Evolutionary conservation across 1,284 basidiomycete species (phyloP).

Genomic region (Cryptococcus wingfieldii): DNA sequence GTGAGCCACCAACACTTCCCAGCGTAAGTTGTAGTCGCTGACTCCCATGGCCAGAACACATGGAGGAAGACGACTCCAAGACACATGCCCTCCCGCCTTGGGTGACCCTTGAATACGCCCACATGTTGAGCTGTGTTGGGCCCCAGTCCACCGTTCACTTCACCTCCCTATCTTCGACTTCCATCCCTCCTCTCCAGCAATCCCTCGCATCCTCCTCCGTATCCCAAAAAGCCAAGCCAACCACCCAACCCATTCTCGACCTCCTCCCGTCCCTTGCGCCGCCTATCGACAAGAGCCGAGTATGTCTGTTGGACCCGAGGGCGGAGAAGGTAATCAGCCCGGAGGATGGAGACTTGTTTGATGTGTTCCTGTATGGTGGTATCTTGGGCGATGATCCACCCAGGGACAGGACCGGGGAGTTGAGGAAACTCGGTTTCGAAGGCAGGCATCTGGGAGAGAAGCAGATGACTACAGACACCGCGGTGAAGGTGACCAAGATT

Average conservation of each 20-base stretch:
- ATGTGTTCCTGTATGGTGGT: conserved; percentile 79
- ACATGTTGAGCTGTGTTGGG: conserved; percentile 56
- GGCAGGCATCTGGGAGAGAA: conserved; percentile 72
- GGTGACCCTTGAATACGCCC: conserved; percentile 67
- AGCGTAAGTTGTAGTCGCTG: neutral
- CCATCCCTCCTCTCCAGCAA: conserved; percentile 9
- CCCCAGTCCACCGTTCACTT: conserved; percentile 66
- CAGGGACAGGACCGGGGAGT: conserved; percentile 64
- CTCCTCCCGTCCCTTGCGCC: conserved; percentile 56
- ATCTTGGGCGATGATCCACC: conserved; percentile 50
- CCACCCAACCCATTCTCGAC: conserved; percentile 62
- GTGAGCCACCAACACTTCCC: conserved; percentile 15
- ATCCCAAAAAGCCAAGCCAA: conserved; percentile 55
- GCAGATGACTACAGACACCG: conserved; percentile 99
- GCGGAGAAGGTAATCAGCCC: conserved; percentile 66
- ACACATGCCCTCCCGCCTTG: conserved; percentile 68
- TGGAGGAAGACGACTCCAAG: conserved; percentile 85
- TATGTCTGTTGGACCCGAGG: conserved; percentile 85
- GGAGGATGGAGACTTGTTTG: conserved; percentile 68
- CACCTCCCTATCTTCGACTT: conserved; percentile 55
- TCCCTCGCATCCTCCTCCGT: neutral
- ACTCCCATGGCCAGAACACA: conserved; percentile 64
- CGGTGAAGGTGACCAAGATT: conserved; percentile 83
- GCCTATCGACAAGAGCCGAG: conserved; percentile 56
- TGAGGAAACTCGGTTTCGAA: conserved; percentile 81